phyloP scores from a whole-genome alignment of 768 basidiomycete species.

The Floccularia luteovirens region DNA sequence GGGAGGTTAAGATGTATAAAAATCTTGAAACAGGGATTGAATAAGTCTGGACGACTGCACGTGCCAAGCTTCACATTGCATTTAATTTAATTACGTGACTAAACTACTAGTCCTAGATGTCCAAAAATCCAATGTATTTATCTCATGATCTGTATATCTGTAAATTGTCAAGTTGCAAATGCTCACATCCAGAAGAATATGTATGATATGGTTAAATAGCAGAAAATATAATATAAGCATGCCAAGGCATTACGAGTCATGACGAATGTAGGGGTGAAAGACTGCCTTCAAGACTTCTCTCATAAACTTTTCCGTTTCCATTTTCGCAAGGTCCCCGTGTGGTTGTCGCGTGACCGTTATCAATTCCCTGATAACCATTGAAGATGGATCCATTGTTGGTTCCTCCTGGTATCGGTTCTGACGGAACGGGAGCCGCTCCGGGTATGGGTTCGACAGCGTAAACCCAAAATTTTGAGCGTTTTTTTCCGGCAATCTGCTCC shows the following conservation, averaged over 20 bases:
- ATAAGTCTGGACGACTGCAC: no score
- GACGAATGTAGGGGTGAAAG: conserved; percentile 31
- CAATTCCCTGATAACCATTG: conserved; percentile 5
- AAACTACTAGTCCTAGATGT: no score
- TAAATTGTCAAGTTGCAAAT: no score
- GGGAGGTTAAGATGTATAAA: conserved; percentile 2
- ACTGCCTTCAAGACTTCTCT: conserved; percentile 30
- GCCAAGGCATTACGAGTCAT: no score
- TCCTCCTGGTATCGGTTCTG: not conserved
- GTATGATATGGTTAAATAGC: conserved; percentile 9
- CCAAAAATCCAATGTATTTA: no score
- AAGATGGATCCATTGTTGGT: not conserved
- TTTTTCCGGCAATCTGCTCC: conserved; percentile 73
- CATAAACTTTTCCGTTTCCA: conserved; percentile 14
- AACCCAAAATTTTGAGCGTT: conserved; percentile 83
- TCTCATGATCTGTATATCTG: no score
- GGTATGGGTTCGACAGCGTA: conserved; percentile 75
- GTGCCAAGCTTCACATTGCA: no score
- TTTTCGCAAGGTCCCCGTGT: not conserved
- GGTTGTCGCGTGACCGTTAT: not conserved
- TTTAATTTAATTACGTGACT: no score
- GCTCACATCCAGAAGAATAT: conserved; percentile 10
- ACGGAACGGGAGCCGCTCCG: conserved; percentile 17
- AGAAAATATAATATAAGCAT: conserved; percentile 10
- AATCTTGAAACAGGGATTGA: no score